phyloP scores from a whole-genome alignment of 2,329 filamentous ascomycete genomes.

The Curvularia spicifera region DNA sequence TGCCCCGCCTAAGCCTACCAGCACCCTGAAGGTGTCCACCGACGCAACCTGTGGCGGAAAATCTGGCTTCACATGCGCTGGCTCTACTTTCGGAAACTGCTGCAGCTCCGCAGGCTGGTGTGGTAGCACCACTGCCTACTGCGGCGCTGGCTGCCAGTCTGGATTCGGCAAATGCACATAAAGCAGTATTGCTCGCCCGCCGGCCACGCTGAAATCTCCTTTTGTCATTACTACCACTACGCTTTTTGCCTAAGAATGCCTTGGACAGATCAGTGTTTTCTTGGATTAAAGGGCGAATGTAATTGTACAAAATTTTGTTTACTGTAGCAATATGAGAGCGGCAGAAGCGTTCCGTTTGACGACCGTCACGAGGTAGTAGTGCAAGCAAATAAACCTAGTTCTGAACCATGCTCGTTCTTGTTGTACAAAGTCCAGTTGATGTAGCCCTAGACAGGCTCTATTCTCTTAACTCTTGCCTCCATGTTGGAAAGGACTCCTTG shows the following conservation, averaged over 20 bases:
- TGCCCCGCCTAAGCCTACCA: slow-evolving; percentile 11
- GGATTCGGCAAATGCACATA: slow-evolving; percentile 42
- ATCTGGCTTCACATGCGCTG: slow-evolving; percentile 48
- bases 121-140: slow-evolving; percentile 38
- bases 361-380: slow-evolving; percentile 3
- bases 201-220: not conserved
- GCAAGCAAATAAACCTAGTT: not conserved
- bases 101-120: slow-evolving; percentile 53
- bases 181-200: not conserved
- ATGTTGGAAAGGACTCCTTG: not conserved
- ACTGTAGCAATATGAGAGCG: not conserved
- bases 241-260: not conserved
- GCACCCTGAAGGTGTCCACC: slow-evolving; percentile 24
- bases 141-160: slow-evolving; percentile 42
- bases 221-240: not conserved
- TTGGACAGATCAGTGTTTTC: not conserved
- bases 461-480: not conserved
- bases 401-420: not conserved
- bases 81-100: slow-evolving; percentile 54
- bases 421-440: not conserved
- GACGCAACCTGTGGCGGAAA: slow-evolving; percentile 34
- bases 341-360: not conserved
- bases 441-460: not conserved
- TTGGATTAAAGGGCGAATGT: not conserved
- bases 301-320: not conserved